A percentile compares a stretch with the other conserved stretches of the same genome.
Evolutionary conservation across 208 protist species (phyloP).

Genomic region (Acanthamoeba castellanii): DNA sequence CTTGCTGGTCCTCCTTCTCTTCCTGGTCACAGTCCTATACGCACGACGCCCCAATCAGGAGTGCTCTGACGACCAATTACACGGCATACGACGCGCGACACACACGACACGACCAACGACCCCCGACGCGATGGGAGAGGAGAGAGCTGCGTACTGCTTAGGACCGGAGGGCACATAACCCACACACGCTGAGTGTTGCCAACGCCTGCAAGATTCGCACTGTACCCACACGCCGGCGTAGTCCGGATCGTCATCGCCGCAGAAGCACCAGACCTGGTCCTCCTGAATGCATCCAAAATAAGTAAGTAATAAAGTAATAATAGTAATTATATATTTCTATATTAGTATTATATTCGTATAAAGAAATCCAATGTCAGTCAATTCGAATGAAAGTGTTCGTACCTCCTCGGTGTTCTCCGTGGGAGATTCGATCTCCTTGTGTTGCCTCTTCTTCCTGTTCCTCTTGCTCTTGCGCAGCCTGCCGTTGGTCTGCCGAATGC

Average conservation of each 20-base stretch:
- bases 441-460: constrained; percentile 29
- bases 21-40: not conserved
- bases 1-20: not conserved
- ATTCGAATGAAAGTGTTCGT: not conserved
- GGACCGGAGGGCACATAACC: not conserved
- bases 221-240: constrained; percentile 69
- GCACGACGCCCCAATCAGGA: not conserved
- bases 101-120: no score
- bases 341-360: no score
- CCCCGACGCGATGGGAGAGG: not conserved
- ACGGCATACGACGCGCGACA: no score
- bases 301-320: no score
- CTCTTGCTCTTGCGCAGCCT: constrained; percentile 1
- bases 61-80: no score
- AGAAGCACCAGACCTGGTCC: constrained; percentile 63
- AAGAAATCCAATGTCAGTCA: not conserved
- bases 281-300: not conserved
- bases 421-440: not conserved
- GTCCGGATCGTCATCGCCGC: constrained; percentile 46
- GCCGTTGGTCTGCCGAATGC: constrained; percentile 9
- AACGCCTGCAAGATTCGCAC: constrained; percentile 42
- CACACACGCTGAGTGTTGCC: constrained; percentile 27
- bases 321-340: no score
- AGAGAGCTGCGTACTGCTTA: not conserved
- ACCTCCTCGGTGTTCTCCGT: not conserved